Percentiles rank a stretch among this genome's conserved stretches.
Evolutionary conservation across 345 rosid species (phyloP).

Genomic region (Carallia pectinifolia): DNA sequence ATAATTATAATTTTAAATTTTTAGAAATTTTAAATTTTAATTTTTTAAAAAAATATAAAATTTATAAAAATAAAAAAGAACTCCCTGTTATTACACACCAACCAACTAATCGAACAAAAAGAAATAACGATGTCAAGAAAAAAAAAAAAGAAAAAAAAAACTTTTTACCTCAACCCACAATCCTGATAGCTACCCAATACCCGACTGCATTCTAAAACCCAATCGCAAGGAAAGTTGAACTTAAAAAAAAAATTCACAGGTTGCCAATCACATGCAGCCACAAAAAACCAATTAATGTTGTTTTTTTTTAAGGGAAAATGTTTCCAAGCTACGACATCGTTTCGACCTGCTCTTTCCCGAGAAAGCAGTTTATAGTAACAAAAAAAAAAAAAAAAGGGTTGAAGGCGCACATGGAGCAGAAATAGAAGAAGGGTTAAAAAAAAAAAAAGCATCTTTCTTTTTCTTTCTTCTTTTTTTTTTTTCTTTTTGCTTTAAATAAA

Average conservation of each 20-base stretch:
- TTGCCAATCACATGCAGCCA: too few species aligned
- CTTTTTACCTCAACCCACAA: neutral
- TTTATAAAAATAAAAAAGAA: too few species aligned
- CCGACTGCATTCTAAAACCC: slow-evolving; percentile 2
- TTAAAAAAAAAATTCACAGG: neutral
- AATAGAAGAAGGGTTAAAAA: neutral
- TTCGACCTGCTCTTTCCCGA: slow-evolving; percentile 19
- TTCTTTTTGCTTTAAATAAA: neutral
- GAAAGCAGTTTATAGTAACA: slow-evolving; percentile 1
- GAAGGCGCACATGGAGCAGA: neutral
- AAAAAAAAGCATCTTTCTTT: neutral
- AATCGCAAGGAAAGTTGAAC: neutral
- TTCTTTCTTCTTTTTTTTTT: too few species aligned
- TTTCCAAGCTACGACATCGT: slow-evolving; percentile 5
- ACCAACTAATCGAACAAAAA: too few species aligned
- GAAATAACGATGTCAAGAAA: neutral
- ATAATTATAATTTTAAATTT: too few species aligned
- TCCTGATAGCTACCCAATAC: neutral
- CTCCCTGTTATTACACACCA: too few species aligned
- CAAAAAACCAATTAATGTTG: slow-evolving; percentile 13
- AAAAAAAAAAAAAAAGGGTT: neutral
- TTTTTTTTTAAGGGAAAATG: neutral
- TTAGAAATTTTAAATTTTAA: too few species aligned
- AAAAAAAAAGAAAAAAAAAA: too few species aligned
- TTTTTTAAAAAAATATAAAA: too few species aligned